Evolutionary conservation across 768 basidiomycete species (phyloP).

Genomic region (Collybia mongolica): DNA sequence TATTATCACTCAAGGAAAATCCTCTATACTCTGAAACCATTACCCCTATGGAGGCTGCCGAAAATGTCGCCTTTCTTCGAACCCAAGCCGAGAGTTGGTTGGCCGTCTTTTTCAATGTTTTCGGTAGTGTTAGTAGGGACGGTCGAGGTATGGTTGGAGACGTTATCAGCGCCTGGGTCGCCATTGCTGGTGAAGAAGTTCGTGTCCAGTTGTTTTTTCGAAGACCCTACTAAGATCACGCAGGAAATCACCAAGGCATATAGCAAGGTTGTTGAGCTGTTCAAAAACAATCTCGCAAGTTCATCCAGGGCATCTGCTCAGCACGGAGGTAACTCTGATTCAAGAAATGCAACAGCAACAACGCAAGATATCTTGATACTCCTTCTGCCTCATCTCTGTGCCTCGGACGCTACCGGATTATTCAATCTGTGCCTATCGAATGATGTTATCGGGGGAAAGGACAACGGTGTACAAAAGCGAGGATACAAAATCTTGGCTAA

Average conservation of each 20-base stretch:
- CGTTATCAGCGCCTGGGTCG: conserved; percentile 84
- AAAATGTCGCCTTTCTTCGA: conserved; percentile 71
- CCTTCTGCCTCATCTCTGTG: conserved; percentile 73
- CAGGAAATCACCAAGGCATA: conserved; percentile 84
- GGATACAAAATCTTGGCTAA: conserved; percentile 86
- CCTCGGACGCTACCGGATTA: conserved; percentile 57
- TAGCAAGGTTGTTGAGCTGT: conserved; percentile 69
- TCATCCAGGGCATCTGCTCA: conserved; percentile 27
- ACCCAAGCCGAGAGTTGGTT: conserved; percentile 90
- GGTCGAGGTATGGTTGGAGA: conserved; percentile 78
- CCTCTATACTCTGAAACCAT: conserved; percentile 30
- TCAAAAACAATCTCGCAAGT: conserved; percentile 60
- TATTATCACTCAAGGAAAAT: conserved; percentile 41
- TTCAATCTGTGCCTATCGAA: conserved; percentile 68
- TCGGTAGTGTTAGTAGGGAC: conserved; percentile 79
- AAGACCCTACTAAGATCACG: neutral
- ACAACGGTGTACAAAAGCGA: conserved; percentile 93
- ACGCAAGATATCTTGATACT: conserved; percentile 85
- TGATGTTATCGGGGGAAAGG: conserved; percentile 70
- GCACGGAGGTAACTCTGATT: conserved; percentile 29
- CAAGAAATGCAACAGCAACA: conserved; percentile 54
- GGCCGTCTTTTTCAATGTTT: conserved; percentile 96
- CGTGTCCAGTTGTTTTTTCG: conserved; percentile 9
- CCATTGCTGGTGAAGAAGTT: conserved; percentile 73
- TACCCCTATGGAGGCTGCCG: conserved; percentile 56